A percentile compares a stretch with the other conserved stretches of the same genome.
Conservation (phyloP, 805 yeast genomes). For the Pichia phayaonensis region DNA sequence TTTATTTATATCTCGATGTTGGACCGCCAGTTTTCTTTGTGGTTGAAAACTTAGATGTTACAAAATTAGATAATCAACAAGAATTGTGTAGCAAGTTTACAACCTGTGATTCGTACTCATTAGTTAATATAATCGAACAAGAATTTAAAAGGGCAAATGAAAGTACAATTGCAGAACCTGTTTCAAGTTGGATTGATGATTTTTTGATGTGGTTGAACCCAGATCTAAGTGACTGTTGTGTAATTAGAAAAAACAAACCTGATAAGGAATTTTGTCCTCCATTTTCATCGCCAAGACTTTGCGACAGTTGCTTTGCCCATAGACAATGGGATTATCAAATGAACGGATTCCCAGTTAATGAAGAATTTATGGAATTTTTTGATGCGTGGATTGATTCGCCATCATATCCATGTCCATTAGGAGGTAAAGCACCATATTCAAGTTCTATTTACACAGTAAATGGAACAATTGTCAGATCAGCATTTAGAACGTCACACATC, state of each 20-base stretch:
- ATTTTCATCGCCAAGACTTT: constrained; percentile 56
- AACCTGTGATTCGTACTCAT: constrained; percentile 69
- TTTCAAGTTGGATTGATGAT: constrained; percentile 92
- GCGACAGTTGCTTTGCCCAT: constrained; percentile 63
- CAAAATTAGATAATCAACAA: constrained; percentile 55
- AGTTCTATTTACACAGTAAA: constrained; percentile 39
- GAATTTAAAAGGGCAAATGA: constrained; percentile 61
- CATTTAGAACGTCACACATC: constrained; percentile 72
- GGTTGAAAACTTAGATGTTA: constrained; percentile 59
- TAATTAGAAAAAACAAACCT: constrained; percentile 42
- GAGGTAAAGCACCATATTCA: constrained; percentile 90
- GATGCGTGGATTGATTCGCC: constrained; percentile 73
- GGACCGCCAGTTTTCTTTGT: constrained; percentile 94
- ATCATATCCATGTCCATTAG: constrained; percentile 88
- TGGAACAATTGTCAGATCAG: constrained; percentile 40
- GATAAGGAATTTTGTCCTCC: constrained; percentile 58
- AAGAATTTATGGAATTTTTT: constrained; percentile 61
- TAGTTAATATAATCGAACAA: constrained; percentile 76
- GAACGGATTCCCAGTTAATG: constrained; percentile 77
- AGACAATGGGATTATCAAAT: constrained; percentile 63
- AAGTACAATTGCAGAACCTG: constrained; percentile 72
- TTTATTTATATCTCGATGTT: constrained; percentile 63
- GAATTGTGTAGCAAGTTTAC: constrained; percentile 82
- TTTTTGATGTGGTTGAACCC: constrained; percentile 85
- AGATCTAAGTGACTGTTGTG: constrained; percentile 75